Base-by-base conservation (phyloP, 83 land plant species). In the Diphasiastrum complanatum region DNA sequence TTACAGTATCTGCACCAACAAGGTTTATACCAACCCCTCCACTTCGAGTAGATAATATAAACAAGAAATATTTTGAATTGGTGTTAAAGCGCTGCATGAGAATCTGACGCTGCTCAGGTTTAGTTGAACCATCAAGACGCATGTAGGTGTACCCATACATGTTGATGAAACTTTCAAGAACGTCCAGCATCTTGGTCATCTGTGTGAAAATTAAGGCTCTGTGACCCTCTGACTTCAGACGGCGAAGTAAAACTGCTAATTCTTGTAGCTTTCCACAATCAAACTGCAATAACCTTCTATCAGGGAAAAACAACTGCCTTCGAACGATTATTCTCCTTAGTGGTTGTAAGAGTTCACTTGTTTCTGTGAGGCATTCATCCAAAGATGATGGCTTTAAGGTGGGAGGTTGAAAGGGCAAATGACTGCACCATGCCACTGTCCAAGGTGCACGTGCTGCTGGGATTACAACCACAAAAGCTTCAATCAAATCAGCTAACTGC, bases 161-260 rank as follows among this genome's bases (percentile, higher is more conserved):
- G 58, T 84, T 95, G 16, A 95, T 91, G 64, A 95, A 95, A 18
- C 86, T 87, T 65, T 93, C 99, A 67, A 95, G 69, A 11, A 95
- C 75, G 63, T 95, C 99, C 66, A 95, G 85, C 99, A 95, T 95
- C 61, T 82, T 95, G 29, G 99, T 95, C 99, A 95, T 95, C 65
- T 95, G 99, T 2, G 99, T 95, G 68, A 95, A 95, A 29, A 95
- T 95, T 31, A 95, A 63, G 47, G 99, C 99, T 52, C 99, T 74
- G 51, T 95, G 99, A 56, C 99, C 99, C 59, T 89, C 93, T 56
- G 87, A 82, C 56, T 79, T 89, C 51, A 95, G 64, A 18, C 83
- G 78, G 25, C 97, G 81, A 0, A 95, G 77, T 41, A 95, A 60
- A 47, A 84, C 35, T 43, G 99, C 79, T 51, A 95, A 70, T 75